Evolutionary conservation across 768 basidiomycete genomes (phyloP), one percentile per base, ranked within the genome.

Genomic region (Amanita pallidorosea): DNA sequence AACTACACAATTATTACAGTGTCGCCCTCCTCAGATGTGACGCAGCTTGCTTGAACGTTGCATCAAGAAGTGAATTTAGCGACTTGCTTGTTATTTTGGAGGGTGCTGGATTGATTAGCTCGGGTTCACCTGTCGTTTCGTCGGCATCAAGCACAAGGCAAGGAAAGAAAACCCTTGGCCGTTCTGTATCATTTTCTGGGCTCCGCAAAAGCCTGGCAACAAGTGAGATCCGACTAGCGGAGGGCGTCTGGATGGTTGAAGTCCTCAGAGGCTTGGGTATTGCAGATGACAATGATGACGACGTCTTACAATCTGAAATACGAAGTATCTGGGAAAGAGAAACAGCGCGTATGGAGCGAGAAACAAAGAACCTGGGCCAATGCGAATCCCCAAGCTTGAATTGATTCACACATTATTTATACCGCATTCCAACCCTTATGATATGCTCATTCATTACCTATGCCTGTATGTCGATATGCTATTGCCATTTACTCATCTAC

Each of bases 41-140:
- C 18, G 68, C 66, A 13, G 75, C 73, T 13, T 61, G 77, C 4
- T 83, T 88, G 54, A 67, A 74, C 2, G 71, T 83, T 3, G 85
- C 84, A 2, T 85, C 83, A 8, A 73, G 85, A 7, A 85, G 77
- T 60, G 88, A 90, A 57, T 89, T 92, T 55, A 68, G 72, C 0
- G 88, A 92, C 56, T 70, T 91, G 3, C 59, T 85, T 0, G 75
- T 77, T 22, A 67, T 90, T 44, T 66, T 92, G 34, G 88, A 92
- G 65, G 85, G 83, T 3, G 73, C 77, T 6, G 89, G 88, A 2
- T 68, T 88, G 6, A 65, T 85, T 7, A 69, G 72, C 45, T 55
- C 74, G 9, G 67, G 62, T 49, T 61, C 54, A 47, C 45, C 61
- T 47, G 53, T 58, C 41, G 55, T 64, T 18, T 54, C 66, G 4